Evolutionary conservation across 169 alveolate species (phyloP).

Genomic region (Eimeria nieschulzi): DNA sequence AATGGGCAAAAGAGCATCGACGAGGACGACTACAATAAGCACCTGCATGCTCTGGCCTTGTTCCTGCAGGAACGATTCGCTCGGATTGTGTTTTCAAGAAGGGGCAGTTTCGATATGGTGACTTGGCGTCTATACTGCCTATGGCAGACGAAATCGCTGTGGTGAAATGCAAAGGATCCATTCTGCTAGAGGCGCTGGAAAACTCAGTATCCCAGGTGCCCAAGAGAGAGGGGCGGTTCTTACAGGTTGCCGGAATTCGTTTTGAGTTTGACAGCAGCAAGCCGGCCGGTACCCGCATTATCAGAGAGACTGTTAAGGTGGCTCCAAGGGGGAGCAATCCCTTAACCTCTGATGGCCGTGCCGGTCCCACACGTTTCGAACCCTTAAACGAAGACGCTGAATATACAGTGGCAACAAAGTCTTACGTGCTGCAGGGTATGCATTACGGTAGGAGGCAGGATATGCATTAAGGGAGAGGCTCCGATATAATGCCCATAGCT

Average conservation of each 20-base stretch:
- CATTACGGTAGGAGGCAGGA: too few relatives aligned
- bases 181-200: constrained; percentile 81
- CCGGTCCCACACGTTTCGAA: constrained; percentile 55
- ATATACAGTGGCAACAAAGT: constrained; percentile 76
- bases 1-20: too few relatives aligned
- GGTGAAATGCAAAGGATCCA: constrained; percentile 81
- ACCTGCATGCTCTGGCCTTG: not conserved
- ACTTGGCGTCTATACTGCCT: constrained; percentile 86
- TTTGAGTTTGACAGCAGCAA: constrained; percentile 74
- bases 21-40: too few relatives aligned
- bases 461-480: too few relatives aligned
- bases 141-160: constrained; percentile 85
- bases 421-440: constrained; percentile 71
- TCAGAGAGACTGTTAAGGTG: constrained; percentile 78
- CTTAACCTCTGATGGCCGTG: constrained; percentile 15
- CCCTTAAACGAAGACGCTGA: constrained; percentile 74
- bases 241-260: constrained; percentile 85
- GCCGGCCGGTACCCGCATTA: constrained; percentile 80
- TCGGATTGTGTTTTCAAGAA: constrained; percentile 84
- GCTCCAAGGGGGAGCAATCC: constrained; percentile 39
- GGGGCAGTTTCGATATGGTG: constrained; percentile 84
- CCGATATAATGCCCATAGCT: too few relatives aligned
- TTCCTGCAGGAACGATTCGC: constrained; percentile 84
- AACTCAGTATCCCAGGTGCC: constrained; percentile 88
- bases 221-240: constrained; percentile 90